Percentiles rank a stretch among this genome's conserved stretches.
Conservation (phyloP, 2,329 filamentous ascomycete genomes). For the Epichloe gansuensis region DNA sequence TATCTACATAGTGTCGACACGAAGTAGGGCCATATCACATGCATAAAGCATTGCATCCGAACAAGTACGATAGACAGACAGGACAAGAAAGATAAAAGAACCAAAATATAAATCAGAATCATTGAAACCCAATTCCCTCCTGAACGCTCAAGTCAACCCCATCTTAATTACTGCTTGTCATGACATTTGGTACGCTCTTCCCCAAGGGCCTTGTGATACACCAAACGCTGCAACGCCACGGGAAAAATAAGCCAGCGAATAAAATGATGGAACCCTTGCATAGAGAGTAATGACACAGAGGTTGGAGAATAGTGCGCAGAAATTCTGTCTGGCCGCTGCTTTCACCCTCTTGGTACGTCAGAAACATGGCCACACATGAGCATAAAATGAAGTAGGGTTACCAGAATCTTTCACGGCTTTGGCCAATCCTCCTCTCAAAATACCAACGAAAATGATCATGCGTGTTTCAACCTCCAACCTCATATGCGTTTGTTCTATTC, state of each 20-base stretch:
- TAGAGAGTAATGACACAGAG: not conserved
- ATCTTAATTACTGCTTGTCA: not conserved
- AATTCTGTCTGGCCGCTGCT: not conserved
- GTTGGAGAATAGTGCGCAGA: not conserved
- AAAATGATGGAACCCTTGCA: too few species aligned
- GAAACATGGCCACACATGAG: not conserved
- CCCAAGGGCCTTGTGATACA: not conserved
- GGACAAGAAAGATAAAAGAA: not conserved
- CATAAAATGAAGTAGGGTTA: not conserved
- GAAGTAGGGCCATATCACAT: not conserved
- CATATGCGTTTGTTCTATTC: slow-evolving; percentile 1
- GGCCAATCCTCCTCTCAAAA: not conserved
- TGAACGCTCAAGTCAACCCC: not conserved
- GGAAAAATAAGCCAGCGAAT: too few species aligned
- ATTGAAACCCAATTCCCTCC: too few species aligned
- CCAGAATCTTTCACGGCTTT: not conserved
- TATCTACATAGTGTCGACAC: not conserved
- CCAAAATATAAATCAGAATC: too few species aligned
- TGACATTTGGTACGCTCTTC: not conserved
- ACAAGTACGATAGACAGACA: not conserved
- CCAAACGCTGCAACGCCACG: not conserved
- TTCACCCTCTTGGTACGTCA: not conserved
- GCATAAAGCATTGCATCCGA: not conserved
- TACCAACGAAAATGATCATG: not conserved
- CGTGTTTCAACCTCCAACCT: not conserved